Conservation (phyloP, 768 basidiomycete genomes). For the Tephrocybe sp. region DNA sequence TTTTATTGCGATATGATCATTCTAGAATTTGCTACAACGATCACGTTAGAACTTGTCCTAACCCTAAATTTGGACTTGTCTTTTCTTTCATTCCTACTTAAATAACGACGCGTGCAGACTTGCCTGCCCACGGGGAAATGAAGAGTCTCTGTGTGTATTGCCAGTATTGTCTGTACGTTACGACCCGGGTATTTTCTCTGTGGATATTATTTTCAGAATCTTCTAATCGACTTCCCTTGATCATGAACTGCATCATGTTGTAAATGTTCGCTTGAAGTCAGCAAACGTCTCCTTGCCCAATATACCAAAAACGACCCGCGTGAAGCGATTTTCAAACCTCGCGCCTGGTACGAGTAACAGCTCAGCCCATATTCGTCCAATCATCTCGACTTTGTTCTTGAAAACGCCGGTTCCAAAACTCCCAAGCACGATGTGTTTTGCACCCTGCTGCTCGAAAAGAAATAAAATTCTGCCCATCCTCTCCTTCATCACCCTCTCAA, state of each 20-base stretch:
- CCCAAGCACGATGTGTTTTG: constrained; percentile 63
- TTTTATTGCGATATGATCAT: constrained; percentile 21
- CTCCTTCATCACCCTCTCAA: constrained; percentile 62
- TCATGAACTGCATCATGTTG: not conserved
- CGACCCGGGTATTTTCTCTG: no score
- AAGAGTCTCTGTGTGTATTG: no score
- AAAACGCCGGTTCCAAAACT: constrained; percentile 83
- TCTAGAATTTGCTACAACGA: constrained; percentile 28
- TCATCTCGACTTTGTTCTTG: constrained; percentile 55
- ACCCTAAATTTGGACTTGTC: constrained; percentile 22
- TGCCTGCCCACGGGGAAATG: no score
- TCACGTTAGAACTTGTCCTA: constrained; percentile 28
- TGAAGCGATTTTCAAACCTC: constrained; percentile 59
- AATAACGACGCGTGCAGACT: no score
- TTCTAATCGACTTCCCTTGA: no score
- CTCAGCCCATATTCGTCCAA: constrained; percentile 68
- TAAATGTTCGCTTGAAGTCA: constrained; percentile 23
- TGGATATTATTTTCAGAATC: not conserved
- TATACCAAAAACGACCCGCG: constrained; percentile 68
- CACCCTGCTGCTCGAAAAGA: constrained; percentile 63
- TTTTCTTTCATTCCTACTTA: no score
- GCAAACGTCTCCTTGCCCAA: constrained; percentile 29
- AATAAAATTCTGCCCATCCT: constrained; percentile 69
- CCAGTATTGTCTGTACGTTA: no score
- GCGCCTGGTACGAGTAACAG: constrained; percentile 48